Percentiles rank a stretch among this genome's conserved stretches.
Evolutionary conservation across 148 eudicot species (phyloP).

Genomic region (Dianthus caryophyllus): DNA sequence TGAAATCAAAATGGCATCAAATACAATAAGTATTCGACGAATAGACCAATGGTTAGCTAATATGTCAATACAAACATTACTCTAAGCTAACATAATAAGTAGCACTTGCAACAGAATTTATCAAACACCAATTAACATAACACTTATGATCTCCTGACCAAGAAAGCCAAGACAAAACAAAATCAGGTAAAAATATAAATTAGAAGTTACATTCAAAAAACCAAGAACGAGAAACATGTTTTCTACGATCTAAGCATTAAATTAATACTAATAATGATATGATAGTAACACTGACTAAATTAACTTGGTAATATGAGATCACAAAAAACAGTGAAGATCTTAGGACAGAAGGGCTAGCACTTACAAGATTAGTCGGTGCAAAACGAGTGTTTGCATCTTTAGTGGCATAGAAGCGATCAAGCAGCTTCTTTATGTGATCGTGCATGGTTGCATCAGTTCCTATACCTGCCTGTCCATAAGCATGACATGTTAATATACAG

Average conservation of each 20-base stretch:
- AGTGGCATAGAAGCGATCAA: constrained; percentile 95
- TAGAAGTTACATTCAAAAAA: no score
- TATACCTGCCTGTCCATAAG: constrained; percentile 60
- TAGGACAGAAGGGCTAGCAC: constrained; percentile 7
- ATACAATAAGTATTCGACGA: constrained; percentile 2
- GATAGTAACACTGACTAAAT: background rate
- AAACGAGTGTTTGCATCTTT: constrained; percentile 81
- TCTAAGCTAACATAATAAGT: background rate
- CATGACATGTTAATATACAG: background rate
- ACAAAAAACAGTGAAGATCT: background rate
- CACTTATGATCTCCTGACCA: background rate
- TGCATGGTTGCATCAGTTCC: constrained; percentile 99
- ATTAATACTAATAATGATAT: background rate
- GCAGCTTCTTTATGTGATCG: constrained; percentile 93
- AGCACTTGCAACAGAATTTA: background rate
- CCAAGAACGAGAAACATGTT: no score
- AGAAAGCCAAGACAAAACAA: background rate
- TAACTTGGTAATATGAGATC: background rate
- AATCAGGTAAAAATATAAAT: no score
- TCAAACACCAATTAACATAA: constrained; percentile 1
- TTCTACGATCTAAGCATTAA: no score
- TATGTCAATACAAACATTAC: background rate
- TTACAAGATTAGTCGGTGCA: constrained; percentile 86
- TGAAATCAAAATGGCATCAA: constrained; percentile 31
- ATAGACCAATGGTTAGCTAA: background rate